phyloP scores from a whole-genome alignment of 139 green algal genomes.

The Nannochloris sp. region DNA sequence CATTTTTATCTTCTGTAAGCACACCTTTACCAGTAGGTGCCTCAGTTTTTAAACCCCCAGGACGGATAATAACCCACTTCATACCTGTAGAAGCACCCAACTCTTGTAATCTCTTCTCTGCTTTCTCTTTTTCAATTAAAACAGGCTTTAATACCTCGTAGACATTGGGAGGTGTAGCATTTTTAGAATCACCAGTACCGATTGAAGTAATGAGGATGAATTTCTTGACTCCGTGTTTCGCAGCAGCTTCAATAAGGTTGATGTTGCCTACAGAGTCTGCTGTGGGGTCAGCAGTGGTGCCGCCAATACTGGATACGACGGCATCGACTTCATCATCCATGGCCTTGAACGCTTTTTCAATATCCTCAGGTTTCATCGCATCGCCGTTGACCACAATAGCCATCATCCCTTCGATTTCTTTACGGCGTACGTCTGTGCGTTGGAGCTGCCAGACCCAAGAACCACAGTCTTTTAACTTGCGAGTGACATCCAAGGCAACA shows the following conservation, averaged over 20 bases:
- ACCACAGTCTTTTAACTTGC: conserved; percentile 86
- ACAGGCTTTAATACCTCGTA: conserved; percentile 90
- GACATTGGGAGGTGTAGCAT: conserved; percentile 54
- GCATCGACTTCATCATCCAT: conserved; percentile 86
- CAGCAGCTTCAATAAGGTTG: conserved; percentile 90
- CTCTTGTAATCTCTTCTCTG: conserved; percentile 59
- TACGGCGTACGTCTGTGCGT: conserved; percentile 57
- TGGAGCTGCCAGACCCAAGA: conserved; percentile 93
- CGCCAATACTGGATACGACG: conserved; percentile 86
- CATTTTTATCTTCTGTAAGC: conserved; percentile 74
- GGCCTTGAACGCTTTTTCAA: conserved; percentile 69
- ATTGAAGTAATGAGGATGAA: conserved; percentile 97
- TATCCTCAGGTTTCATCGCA: conserved; percentile 56
- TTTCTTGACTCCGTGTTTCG: conserved; percentile 81
- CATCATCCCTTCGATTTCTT: conserved; percentile 92
- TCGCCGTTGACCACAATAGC: conserved; percentile 83
- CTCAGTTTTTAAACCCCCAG: conserved; percentile 87
- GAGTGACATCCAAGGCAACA: conserved; percentile 74
- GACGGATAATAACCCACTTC: conserved; percentile 83
- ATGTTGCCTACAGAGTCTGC: conserved; percentile 90
- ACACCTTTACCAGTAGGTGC: conserved; percentile 66
- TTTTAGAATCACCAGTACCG: conserved; percentile 77
- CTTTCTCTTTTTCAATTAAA: conserved; percentile 94
- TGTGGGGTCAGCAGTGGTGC: conserved; percentile 59
- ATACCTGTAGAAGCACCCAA: conserved; percentile 40